Evolutionary conservation across 805 yeast species (phyloP), one percentile per base, ranked within the genome.

Genomic region (Metschnikowia corniflorae): DNA sequence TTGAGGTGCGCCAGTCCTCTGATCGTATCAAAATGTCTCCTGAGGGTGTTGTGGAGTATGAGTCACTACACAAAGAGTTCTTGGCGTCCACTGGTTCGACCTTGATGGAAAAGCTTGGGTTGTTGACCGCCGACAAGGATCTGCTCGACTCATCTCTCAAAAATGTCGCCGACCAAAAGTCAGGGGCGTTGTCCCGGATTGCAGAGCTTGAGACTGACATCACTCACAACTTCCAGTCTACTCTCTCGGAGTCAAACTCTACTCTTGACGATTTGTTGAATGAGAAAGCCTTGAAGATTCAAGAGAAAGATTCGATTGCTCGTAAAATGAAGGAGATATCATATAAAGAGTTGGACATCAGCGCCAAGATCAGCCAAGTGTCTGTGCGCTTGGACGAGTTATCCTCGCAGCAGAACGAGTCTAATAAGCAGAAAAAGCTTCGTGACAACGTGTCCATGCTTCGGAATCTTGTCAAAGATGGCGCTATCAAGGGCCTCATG

Each of bases 401-500:
- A 24, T 78, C 78, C 33, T 88, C 95, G 1, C 77, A 72, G 40
- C 83, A 80, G 56, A 75, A 91, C 47, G 96, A 86, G 49, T 70
- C 88, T 0, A 74, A 75, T 26, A 75, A 78, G 43, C 95, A 88
- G 44, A 71, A 73, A 33, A 76, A 71, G 43, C 61, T 85, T 27
- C 69, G 91, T 37, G 96, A 88, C 47, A 85, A 83, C 43, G 80
- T 86, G 2, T 60, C 79, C 0, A 71, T 78, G 37, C 61, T 93
- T 36, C 81, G 77, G 49, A 78, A 86, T 51, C 59, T 82, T n/a
- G 75, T 83, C 44, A 93, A 95, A 1, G 50, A 51, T n/a, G 67
- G 64, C 12, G 88, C 95, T 4, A 94, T 93, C 3, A 73, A 73
- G 47, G 97, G 97, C 3, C 58, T 87, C 8, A 78, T 91, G 4